Base-by-base conservation (phyloP, 1,284 basidiomycete species). In the Ceratobasidium sp. region DNA sequence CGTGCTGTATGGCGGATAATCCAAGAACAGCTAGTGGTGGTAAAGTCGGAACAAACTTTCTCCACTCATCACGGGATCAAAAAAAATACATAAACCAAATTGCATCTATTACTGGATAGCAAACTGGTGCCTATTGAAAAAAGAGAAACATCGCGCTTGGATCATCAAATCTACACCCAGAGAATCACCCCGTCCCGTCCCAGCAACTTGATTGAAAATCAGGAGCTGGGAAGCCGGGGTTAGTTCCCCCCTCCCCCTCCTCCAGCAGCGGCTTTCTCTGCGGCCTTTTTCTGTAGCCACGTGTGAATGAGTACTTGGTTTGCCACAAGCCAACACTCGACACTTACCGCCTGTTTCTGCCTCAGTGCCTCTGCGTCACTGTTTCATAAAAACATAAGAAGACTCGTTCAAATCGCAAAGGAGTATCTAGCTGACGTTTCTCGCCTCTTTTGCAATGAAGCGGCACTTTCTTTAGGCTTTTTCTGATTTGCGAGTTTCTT, bases 321-420 rank as follows among this genome's bases (percentile, higher is more conserved):
- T 23, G 16, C n/a, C 41, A 48, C 32, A 4, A 4, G 18, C 18
- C 43, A 45, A 65, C 16, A 34, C 34, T 34, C 53, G 26, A 21
- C 18, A 59, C 78, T 46, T 73, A 83, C 91, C 88, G 89, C 90
- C 79, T 93, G 91, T 80, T 93, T 93, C 74, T 88, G 87, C 73
- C 89, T 85, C 71, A 92, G 79, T 62, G 85, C 85, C 76, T 89
- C 89, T 53, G 91, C 91, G 79, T 93, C 91, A 73, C 91, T 93
- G 72, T 53, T 10, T 10, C 74, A 76, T 74, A 60, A 16, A 59
- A 23, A 59, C 0, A 50, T 46, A 16, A 28, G 26, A 32, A 30
- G 12, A 74, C 48, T n/a, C 8, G 26, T 30, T 45, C 43, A 23
- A 6, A 32, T 34, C 14, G 8, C 8, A 34, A 36, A 53, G 16